Evolutionary conservation across 2,329 filamentous ascomycete species (phyloP), one percentile per base, ranked within the genome.

Genomic region (Fusarium pininemorale): DNA sequence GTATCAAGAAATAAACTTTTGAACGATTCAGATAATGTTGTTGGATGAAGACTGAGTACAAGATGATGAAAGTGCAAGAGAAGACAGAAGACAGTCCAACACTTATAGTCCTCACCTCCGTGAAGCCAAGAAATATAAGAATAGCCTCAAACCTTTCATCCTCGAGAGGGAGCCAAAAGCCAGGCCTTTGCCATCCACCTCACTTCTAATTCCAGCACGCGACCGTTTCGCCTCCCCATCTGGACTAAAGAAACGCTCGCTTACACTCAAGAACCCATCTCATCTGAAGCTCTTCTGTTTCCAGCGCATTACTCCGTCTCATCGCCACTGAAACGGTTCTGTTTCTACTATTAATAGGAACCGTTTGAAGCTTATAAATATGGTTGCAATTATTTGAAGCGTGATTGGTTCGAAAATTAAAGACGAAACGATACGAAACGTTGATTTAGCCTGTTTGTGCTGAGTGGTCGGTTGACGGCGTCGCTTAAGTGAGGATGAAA

Each of bases 271-370:
- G 42, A 20, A 14, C 22, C 26, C 38, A 24, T 56, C 28, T 39
- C 51, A 13, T 66, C 63, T 63, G 20, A 45, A 47, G 7, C 12
- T 18, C 26, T 45, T 51, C 10, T 39, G 35, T 51, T 51, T 16
- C 6, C 24, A 24, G 24, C 24, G 24, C 24, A 24, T 24, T 24
- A 24, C 24, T 24, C 24, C 24, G 24, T 24, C 24, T 24, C 24
- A 24, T 24, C 24, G 24, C 24, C 63, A 53, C 47, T 22, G 37
- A 65, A 39, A 65, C 47, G 5, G 63, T 56, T 65, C 28, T 10
- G 60, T 66, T 56, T 65, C 63, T 66, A 55, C 47, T 65, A 65
- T 45, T 24, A 47, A 47, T 66, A 66, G 60, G 1, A 6, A n/a
- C 4, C 30, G 35, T 65, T 64, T 66, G 47, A 41, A 64, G 39